Evolutionary conservation across 2,329 filamentous ascomycete species (phyloP).

Genomic region (Blastomyces emzantsi): DNA sequence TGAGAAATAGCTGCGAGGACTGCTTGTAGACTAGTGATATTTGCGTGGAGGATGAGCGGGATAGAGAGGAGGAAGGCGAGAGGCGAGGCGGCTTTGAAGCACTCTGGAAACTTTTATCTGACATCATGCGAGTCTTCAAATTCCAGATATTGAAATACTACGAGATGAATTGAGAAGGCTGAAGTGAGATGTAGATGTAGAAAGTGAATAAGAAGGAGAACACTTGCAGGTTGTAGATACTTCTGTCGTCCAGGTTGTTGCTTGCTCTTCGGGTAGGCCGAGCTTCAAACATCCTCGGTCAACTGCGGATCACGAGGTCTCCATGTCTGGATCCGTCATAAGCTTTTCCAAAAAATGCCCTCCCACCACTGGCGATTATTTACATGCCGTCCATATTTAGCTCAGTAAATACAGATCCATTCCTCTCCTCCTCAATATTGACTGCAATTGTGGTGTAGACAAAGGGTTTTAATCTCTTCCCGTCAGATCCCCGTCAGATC

Average conservation of each 20-base stretch:
- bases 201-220: background rate
- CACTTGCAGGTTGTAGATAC: background rate
- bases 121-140: slow-evolving; percentile 8
- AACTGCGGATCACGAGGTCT: slow-evolving; percentile 7
- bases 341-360: background rate
- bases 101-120: slow-evolving; percentile 23
- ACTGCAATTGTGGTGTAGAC: background rate
- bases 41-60: slow-evolving; percentile 50
- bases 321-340: too few relatives aligned
- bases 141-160: background rate
- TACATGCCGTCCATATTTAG: too few relatives aligned
- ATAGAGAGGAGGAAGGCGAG: slow-evolving; percentile 57
- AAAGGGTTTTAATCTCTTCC: background rate
- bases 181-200: background rate
- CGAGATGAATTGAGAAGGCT: background rate
- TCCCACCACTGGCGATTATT: too few relatives aligned
- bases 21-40: slow-evolving; percentile 92
- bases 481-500: background rate
- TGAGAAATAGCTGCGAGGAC: slow-evolving; percentile 87
- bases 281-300: slow-evolving; percentile 8
- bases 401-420: background rate
- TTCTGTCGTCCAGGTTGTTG: background rate
- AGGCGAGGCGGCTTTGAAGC: slow-evolving; percentile 46
- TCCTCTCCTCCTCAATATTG: background rate
- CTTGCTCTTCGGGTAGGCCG: background rate